Base-by-base conservation (phyloP, 1,284 basidiomycete species). In the Coriolopsis trogii region DNA sequence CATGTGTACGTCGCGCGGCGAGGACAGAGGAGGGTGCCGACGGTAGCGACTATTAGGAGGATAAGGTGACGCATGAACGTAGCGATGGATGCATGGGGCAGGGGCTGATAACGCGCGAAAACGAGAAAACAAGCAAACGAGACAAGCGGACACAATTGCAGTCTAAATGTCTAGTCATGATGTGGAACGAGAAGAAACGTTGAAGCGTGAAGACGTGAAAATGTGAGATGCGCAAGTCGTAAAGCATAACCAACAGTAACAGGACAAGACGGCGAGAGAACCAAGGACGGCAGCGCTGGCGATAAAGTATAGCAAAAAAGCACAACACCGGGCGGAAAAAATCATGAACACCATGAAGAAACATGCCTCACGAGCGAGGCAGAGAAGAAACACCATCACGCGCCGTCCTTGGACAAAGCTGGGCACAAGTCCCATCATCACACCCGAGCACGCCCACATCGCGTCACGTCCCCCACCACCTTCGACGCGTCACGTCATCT, bases 401-500 rank as follows among this genome's bases (percentile, higher is more conserved):
- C 55, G 26, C 38, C 50, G 41, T 13, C 44, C 34, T 6, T 39
- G 38, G 25, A 24, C n/a, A 25, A 23, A 16, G 29, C 3, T 24
- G 18, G 44, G 21, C 36, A 31, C 44, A 37, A 8, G 15, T 23
- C 24, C 28, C 37, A 41, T 36, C 23, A 43, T 20, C 36, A 42
- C 2, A 21, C 18, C 40, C 28, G 16, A 44, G 29, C 41, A 43
- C 36, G 36, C 25, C 5, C 40, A 34, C 16, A 41, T 34, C 41
- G 37, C 46, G 39, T 42, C 49, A 46, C 49, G n/a, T n/a, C n/a
- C n/a, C n/a, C n/a, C n/a, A 37, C 43, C 21, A 18, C 28, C 29
- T 23, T 5, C 23, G 28, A 49, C 23, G 41, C 37, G 51, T 57
- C 55, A 53, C 55, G 55, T 33, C 55, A 57, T 56, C 48, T 53